These are phyloP conservation scores for Zygnema circumcarinatum DNA, from an alignment of 139 green algal genomes.

Conservation along the genomic window DNA sequence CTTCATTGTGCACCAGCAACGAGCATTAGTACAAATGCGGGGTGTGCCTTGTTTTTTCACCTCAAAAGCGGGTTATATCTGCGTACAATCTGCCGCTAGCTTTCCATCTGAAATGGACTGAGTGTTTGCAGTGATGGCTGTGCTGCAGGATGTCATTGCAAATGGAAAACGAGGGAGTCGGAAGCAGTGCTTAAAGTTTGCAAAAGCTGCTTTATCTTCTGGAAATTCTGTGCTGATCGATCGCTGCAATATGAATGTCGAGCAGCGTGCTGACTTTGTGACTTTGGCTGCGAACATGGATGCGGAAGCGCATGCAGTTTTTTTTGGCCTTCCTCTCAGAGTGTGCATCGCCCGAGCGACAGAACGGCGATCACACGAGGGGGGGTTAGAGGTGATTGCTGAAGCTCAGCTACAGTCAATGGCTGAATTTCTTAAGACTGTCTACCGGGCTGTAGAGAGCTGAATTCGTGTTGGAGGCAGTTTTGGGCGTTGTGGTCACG, in stretches of 20 bases:
- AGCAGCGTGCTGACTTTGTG: conserved; percentile 75
- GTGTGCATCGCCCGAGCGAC: conserved; percentile 35
- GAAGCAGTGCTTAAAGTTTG: conserved; percentile 72
- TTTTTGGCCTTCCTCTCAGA: conserved; percentile 46
- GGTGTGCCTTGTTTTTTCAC: no score
- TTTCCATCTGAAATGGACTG: no score
- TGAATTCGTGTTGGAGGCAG: no score
- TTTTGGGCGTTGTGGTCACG: no score
- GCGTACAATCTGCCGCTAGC: no score
- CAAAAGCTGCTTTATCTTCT: conserved; percentile 50
- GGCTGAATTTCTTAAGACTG: no score
- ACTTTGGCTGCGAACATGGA: conserved; percentile 54
- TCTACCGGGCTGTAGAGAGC: no score
- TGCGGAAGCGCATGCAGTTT: conserved; percentile 43
- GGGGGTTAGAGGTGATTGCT: conserved; percentile 37
- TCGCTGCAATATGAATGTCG: conserved; percentile 69
- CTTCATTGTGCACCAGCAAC: background rate
- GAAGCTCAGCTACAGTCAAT: no score
- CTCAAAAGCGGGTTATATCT: no score
- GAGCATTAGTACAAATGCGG: no score
- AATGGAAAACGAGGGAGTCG: conserved; percentile 66
- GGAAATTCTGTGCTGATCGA: conserved; percentile 71
- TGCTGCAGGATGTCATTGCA: conserved; percentile 47
- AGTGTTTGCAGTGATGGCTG: no score
- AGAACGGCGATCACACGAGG: conserved; percentile 42